phyloP scores from a whole-genome alignment of 805 yeast species.

The Cephaloascus albidus region DNA sequence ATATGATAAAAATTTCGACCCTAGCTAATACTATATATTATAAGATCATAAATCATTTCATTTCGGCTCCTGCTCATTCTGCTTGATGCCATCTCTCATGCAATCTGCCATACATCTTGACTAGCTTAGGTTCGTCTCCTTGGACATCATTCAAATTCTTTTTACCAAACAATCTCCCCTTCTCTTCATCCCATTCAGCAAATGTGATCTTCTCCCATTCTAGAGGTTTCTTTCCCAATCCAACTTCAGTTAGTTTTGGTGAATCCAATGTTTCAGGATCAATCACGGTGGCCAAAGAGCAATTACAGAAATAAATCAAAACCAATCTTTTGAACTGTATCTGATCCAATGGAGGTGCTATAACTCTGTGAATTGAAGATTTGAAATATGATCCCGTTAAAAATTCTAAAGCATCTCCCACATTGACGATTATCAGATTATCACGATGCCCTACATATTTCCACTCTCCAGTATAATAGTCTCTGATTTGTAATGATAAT shows the following conservation, averaged over 20 bases:
- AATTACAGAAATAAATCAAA: slow-evolving; percentile 15
- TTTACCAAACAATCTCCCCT: slow-evolving; percentile 35
- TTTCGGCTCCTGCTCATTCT: slow-evolving; percentile 6
- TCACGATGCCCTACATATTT: slow-evolving; percentile 22
- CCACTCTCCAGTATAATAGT: slow-evolving; percentile 19
- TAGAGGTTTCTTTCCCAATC: slow-evolving; percentile 4
- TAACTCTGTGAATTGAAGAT: slow-evolving; percentile 23
- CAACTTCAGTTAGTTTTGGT: slow-evolving; percentile 13
- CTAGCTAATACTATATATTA: too few relatives aligned
- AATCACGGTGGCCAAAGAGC: slow-evolving; percentile 9
- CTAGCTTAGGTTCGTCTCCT: slow-evolving; percentile 27
- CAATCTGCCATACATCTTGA: slow-evolving; percentile 26
- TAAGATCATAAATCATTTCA: too few relatives aligned
- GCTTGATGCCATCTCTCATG: slow-evolving; percentile 36
- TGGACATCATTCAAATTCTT: slow-evolving; percentile 19
- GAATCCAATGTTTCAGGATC: slow-evolving; percentile 17
- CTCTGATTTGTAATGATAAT: slow-evolving; percentile 24
- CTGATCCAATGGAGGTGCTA: slow-evolving; percentile 25
- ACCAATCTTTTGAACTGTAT: slow-evolving; percentile 13
- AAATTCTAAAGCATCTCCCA: slow-evolving; percentile 24
- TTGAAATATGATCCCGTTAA: slow-evolving; percentile 26
- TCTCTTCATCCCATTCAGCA: slow-evolving; percentile 21
- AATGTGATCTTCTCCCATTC: slow-evolving; percentile 7
- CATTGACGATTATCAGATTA: slow-evolving; percentile 21
- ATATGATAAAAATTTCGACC: too few relatives aligned